Evolutionary conservation across 1,284 basidiomycete species (phyloP).

Genomic region (Trametes polyzona): DNA sequence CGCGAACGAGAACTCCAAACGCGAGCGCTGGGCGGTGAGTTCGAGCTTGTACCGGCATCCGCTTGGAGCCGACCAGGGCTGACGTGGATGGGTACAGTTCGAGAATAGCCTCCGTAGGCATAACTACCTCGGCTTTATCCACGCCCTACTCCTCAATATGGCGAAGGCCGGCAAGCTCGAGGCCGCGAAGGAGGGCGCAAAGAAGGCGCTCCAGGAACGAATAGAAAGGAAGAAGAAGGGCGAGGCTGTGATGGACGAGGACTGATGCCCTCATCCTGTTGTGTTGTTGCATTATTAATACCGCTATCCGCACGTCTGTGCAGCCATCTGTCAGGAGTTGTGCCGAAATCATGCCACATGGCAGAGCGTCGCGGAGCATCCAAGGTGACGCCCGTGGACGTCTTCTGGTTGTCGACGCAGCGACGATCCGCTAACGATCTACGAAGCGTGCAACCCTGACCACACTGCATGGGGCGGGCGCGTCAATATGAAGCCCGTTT

Average conservation of each 20-base stretch:
- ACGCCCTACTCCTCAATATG: constrained; percentile 68
- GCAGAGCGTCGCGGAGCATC: no score
- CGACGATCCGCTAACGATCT: no score
- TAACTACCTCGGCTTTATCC: constrained; percentile 81
- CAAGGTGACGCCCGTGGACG: no score
- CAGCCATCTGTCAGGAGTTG: no score
- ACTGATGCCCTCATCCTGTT: constrained; percentile 32
- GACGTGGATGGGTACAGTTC: constrained; percentile 53
- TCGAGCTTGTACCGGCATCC: not conserved
- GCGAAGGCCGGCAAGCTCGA: constrained; percentile 66
- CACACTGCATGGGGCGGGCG: no score
- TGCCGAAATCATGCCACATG: no score
- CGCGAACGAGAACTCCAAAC: constrained; percentile 77
- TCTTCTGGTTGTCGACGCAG: no score
- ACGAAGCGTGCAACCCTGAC: no score
- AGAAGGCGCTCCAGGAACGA: constrained; percentile 54
- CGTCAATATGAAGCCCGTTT: no score
- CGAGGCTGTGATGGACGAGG: constrained; percentile 54
- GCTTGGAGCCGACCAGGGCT: not conserved
- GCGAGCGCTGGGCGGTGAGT: constrained; percentile 80
- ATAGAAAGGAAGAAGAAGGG: constrained; percentile 54
- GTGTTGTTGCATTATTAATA: constrained; percentile 8
- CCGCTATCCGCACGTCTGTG: not conserved
- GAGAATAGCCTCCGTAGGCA: constrained; percentile 83
- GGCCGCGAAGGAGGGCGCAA: constrained; percentile 50